phyloP scores from a whole-genome alignment of 148 eudicot species.

The Spergularia bocconei region DNA sequence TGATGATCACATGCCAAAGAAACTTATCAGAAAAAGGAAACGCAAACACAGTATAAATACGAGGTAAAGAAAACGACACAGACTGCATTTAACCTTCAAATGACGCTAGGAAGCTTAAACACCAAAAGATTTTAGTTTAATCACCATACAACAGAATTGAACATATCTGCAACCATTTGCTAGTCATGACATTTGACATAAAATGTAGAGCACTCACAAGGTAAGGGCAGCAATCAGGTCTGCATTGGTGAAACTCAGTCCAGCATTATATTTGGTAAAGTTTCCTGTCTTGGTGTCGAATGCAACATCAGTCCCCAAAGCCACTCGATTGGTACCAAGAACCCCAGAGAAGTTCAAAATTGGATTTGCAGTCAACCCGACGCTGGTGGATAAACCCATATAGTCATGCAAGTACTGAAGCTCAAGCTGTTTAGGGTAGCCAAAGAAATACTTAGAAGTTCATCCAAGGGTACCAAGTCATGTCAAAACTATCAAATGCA shows the following conservation, averaged over 20 bases:
- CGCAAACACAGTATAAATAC: too few relatives aligned
- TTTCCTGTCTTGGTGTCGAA: constrained; percentile 49
- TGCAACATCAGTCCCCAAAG: constrained; percentile 58
- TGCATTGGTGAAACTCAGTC: constrained; percentile 46
- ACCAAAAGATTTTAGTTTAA: not conserved
- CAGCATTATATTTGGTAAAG: constrained; percentile 62
- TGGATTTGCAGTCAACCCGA: constrained; percentile 68
- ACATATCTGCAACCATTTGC: not conserved
- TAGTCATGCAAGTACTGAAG: constrained; percentile 69
- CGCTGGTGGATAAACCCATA: constrained; percentile 53
- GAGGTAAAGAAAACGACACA: too few relatives aligned
- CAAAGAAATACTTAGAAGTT: not conserved
- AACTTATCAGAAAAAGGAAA: too few relatives aligned
- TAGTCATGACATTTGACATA: not conserved
- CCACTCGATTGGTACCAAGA: constrained; percentile 42
- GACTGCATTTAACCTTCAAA: too few relatives aligned
- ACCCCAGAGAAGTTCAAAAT: constrained; percentile 58
- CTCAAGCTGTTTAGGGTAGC: constrained; percentile 44
- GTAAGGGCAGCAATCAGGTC: constrained; percentile 60
- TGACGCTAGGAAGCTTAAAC: not conserved
- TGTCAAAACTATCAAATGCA: not conserved
- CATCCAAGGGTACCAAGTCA: not conserved
- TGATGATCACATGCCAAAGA: too few relatives aligned
- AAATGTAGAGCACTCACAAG: constrained; percentile 41
- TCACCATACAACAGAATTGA: not conserved